These are phyloP conservation scores for Solanum paucissectum DNA, from an alignment of 257 asterid genomes.

Conservation along the genomic window DNA sequence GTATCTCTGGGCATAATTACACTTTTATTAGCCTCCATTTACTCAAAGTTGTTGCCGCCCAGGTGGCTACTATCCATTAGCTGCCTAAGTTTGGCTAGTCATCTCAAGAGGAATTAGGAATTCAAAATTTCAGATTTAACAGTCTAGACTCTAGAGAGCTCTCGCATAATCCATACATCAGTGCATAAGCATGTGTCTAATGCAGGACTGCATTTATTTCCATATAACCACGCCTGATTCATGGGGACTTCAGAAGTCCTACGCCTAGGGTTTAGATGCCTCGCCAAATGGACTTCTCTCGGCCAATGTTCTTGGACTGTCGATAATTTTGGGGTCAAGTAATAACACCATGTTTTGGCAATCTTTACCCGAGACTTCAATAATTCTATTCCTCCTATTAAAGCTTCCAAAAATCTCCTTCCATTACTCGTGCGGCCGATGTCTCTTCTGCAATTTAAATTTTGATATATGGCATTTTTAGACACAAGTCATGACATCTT, in stretches of 20 bases:
- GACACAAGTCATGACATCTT: background rate
- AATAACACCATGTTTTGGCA: background rate
- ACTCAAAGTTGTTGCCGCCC: background rate
- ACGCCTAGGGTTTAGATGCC: background rate
- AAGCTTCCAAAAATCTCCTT: background rate
- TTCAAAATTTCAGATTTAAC: background rate
- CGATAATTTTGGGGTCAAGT: background rate
- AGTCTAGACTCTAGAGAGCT: background rate
- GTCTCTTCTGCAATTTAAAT: background rate
- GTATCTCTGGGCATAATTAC: background rate
- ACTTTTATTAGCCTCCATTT: background rate
- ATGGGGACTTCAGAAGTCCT: background rate
- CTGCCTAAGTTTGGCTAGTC: background rate
- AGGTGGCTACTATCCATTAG: background rate
- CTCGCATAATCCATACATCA: background rate
- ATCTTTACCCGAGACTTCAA: background rate
- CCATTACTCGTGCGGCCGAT: background rate
- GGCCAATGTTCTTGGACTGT: background rate
- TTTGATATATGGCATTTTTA: background rate
- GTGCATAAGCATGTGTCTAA: background rate
- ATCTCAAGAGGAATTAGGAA: background rate
- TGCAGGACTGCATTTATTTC: background rate
- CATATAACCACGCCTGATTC: background rate
- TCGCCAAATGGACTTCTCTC: background rate
- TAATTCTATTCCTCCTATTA: background rate